Evolutionary conservation across 2,329 filamentous ascomycete genomes (phyloP).

Genomic region (Arthroderma sp.): DNA sequence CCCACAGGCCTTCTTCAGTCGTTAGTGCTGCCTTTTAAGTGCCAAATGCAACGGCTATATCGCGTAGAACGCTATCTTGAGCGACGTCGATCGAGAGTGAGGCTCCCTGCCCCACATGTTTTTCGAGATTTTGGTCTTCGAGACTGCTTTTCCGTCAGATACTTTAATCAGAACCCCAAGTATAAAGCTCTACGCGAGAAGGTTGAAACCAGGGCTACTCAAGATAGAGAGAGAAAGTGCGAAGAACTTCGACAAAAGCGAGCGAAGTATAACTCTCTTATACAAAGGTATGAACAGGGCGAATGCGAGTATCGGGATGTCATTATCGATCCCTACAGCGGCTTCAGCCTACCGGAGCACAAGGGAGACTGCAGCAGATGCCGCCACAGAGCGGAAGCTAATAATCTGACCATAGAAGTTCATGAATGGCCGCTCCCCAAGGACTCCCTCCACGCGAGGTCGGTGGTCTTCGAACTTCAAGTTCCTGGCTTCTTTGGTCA

Average conservation of each 20-base stretch:
- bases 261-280: conserved; percentile 18
- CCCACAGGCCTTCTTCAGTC: conserved; percentile 25
- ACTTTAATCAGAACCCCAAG: conserved; percentile 31
- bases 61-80: conserved; percentile 37
- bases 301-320: conserved; percentile 15
- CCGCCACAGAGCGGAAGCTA: conserved; percentile 17
- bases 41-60: conserved; percentile 35
- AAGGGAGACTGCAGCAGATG: conserved; percentile 27
- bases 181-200: conserved; percentile 25
- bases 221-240: conserved; percentile 25
- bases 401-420: conserved; percentile 31
- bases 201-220: conserved; percentile 31
- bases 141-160: conserved; percentile 36
- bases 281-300: conserved; percentile 6
- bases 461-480: conserved; percentile 41
- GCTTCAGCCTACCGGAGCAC: conserved; percentile 5
- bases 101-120: conserved; percentile 17
- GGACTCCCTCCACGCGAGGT: conserved; percentile 16
- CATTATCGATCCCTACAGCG: neutral
- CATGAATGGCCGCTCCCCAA: conserved; percentile 46
- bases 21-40: conserved; percentile 32
- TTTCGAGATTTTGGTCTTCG: conserved; percentile 26
- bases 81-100: conserved; percentile 16
- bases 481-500: conserved; percentile 27
- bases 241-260: conserved; percentile 12